Conservation (phyloP, 1,284 basidiomycete species). For the Amylostereum chailletii region DNA sequence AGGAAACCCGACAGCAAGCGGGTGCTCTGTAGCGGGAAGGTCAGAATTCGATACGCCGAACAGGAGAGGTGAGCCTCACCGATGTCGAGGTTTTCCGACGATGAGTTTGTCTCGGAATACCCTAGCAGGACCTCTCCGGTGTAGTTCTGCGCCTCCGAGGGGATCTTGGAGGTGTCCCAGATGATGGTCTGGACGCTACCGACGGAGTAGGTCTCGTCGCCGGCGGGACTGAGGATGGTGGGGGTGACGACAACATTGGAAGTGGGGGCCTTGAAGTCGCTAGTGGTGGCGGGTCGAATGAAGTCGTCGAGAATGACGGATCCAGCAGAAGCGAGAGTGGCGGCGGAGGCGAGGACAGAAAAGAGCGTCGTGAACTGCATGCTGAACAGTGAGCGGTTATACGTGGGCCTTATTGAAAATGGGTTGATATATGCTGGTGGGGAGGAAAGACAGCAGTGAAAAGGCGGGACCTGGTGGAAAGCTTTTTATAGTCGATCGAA, state of each 20-base stretch:
- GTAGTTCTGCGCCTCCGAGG: constrained; percentile 18
- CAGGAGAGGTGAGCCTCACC: constrained; percentile 20
- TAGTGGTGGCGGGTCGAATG: constrained; percentile 22
- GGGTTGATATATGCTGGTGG: constrained; percentile 16
- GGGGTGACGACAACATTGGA: constrained; percentile 32
- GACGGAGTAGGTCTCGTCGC: constrained; percentile 11
- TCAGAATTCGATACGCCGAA: neutral
- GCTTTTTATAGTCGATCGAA: neutral
- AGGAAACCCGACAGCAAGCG: constrained; percentile 27
- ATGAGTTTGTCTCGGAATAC: constrained; percentile 9
- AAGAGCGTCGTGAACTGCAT: constrained; percentile 35
- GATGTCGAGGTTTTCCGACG: constrained; percentile 31
- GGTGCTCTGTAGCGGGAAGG: constrained; percentile 19
- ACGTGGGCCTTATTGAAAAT: constrained; percentile 22
- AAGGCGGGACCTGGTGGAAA: constrained; percentile 3
- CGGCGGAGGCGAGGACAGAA: constrained; percentile 29
- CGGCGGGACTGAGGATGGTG: constrained; percentile 29
- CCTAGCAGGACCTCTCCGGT: constrained; percentile 31
- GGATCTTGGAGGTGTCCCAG: constrained; percentile 24
- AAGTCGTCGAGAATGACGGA: constrained; percentile 36
- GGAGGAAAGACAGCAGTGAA: constrained; percentile 5
- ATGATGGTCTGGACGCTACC: constrained; percentile 13
- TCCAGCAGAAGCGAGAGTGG: constrained; percentile 25
- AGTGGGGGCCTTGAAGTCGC: constrained; percentile 19
- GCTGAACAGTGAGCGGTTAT: constrained; percentile 12